phyloP scores from a whole-genome alignment of 2,329 filamentous ascomycete genomes.

The Xylaria polymorpha region DNA sequence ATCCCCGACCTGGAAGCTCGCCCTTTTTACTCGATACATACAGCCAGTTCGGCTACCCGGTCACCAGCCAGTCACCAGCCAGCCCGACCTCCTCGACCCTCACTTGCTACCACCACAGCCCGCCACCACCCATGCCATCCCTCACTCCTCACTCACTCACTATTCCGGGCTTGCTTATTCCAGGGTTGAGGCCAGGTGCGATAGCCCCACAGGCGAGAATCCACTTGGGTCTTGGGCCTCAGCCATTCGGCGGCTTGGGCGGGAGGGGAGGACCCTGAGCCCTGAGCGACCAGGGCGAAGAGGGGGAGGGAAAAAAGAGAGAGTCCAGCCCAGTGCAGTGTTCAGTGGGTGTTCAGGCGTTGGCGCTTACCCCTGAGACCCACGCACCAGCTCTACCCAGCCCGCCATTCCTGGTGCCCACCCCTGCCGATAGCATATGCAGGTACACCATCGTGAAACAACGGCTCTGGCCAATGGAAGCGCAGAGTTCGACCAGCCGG shows the following conservation, averaged over 20 bases:
- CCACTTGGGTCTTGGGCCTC: conserved; percentile 6
- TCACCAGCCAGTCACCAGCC: conserved; percentile 1
- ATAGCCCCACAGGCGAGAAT: conserved; percentile 38
- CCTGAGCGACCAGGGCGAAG: neutral
- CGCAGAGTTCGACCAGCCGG: neutral
- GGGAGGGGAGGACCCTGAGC: neutral
- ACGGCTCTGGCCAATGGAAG: conserved; percentile 40
- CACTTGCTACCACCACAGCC: conserved; percentile 20
- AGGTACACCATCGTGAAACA: conserved; percentile 52
- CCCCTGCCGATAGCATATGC: conserved; percentile 44
- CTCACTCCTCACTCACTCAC: neutral
- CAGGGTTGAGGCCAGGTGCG: conserved; percentile 37
- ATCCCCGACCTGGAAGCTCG: conserved; percentile 30
- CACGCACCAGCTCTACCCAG: conserved; percentile 37
- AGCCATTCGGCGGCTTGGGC: conserved; percentile 1
- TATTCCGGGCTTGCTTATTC: conserved; percentile 35
- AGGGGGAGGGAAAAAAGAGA: neutral
- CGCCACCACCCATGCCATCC: conserved; percentile 28
- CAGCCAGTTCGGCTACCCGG: neutral
- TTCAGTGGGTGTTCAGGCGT: conserved; percentile 19
- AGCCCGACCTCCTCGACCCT: conserved; percentile 24
- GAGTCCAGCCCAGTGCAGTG: conserved; percentile 30
- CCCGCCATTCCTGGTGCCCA: conserved; percentile 17
- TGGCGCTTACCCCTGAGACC: conserved; percentile 46
- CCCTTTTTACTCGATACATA: conserved; percentile 39